Evolutionary conservation across 179 eudicot genomes (phyloP), one percentile per base, ranked within the genome.

Genomic region (Camellia oleifera): DNA sequence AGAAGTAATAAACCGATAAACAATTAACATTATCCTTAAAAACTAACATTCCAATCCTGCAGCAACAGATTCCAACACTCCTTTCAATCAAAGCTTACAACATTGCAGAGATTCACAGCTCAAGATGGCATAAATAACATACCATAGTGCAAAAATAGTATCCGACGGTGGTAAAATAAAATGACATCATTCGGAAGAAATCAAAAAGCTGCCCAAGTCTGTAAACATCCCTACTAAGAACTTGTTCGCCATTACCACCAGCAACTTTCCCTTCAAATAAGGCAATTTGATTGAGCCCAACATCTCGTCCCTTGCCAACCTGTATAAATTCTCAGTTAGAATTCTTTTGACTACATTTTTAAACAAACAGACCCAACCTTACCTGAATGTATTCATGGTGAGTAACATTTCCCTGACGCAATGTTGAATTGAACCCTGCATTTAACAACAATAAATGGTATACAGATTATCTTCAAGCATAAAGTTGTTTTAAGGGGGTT

Each of bases 351-450:
- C 15, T 14, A 74, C 54, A 64, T 60, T 70, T 32, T 10, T 13
- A 45, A 69, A 26, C 65, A 61, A 62, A 46, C 12, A 66, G 32
- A 79, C 18, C 17, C 77, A 83, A 69, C 53, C 80, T 77, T 82
- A 92, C 99, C 99, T 95, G 99, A 83, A 94, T 97, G 86, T 97
- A 95, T 83, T 97, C 99, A 69, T 97, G 99, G 88, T 97, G 99
- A 71, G 99, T 94, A 77, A 97, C 82, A 87, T 97, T 97, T 82
- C 99, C 99, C 79, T 95, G 99, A 72, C 98, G 89, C 85, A 97
- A 85, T 63, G 99, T 97, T 75, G 98, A 93, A 87, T 93, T 97
- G 84, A 94, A 97, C 20, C 99, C 99, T 97, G 88, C 90, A 89
- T 69, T 42, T 40, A 46, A 71, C 48, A 26, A n/a, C 73, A 72